Evolutionary conservation across 805 yeast genomes (phyloP).

Genomic region (Ogataea corticis): DNA sequence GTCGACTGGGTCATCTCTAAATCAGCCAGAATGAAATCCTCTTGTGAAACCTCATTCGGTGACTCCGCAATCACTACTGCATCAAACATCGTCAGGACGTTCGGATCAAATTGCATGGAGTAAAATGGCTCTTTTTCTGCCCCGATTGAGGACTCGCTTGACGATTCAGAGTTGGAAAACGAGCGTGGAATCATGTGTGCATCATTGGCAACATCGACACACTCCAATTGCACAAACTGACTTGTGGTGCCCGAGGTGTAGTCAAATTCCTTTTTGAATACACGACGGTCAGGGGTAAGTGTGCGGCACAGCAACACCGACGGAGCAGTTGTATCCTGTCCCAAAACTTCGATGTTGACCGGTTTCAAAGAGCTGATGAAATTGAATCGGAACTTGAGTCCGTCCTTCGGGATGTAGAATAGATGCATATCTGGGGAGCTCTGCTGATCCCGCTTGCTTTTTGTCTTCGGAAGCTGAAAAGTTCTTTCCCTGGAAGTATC

Average conservation of each 20-base stretch:
- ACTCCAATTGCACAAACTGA: constrained; percentile 41
- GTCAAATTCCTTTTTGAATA: constrained; percentile 33
- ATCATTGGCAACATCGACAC: constrained; percentile 45
- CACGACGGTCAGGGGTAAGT: constrained; percentile 14
- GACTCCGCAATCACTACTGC: constrained; percentile 49
- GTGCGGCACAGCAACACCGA: constrained; percentile 34
- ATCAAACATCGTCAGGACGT: constrained; percentile 45
- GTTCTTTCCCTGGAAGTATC: constrained; percentile 33
- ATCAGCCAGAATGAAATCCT: constrained; percentile 42
- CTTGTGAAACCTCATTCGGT: constrained; percentile 13
- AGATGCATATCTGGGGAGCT: constrained; percentile 35
- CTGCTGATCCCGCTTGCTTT: constrained; percentile 15
- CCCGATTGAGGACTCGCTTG: constrained; percentile 58
- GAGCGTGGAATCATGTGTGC: constrained; percentile 54
- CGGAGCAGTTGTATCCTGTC: constrained; percentile 23
- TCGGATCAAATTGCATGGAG: constrained; percentile 43
- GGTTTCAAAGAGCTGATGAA: constrained; percentile 34
- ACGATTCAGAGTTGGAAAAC: constrained; percentile 30
- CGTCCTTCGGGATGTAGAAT: constrained; percentile 36
- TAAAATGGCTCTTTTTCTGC: constrained; percentile 50
- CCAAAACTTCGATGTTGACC: constrained; percentile 24
- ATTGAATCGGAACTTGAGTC: constrained; percentile 29
- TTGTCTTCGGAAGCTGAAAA: constrained; percentile 29
- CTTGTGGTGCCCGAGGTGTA: constrained; percentile 39
- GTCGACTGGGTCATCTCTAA: constrained; percentile 29